Percentiles rank a stretch among this genome's conserved stretches.
Conservation (phyloP, 805 yeast genomes). For the Wickerhamiella shivajii region DNA sequence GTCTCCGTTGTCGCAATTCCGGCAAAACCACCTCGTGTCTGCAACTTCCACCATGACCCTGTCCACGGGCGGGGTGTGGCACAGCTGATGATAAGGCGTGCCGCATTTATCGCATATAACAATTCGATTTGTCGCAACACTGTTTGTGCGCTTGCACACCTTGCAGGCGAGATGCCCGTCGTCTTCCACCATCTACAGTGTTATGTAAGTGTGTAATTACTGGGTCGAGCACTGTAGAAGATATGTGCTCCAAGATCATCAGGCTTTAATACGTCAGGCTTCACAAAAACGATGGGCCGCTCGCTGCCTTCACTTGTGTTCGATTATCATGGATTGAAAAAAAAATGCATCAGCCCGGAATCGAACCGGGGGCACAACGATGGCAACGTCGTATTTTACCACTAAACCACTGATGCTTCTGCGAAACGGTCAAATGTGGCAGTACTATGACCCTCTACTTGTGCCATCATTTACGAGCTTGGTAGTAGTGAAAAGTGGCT, state of each 20-base stretch:
- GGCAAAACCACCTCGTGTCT: conserved; percentile 30
- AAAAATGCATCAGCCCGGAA: conserved; percentile 10
- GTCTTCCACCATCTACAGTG: too few species aligned
- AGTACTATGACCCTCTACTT: too few species aligned
- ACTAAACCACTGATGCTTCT: conserved; percentile 9
- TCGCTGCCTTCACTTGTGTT: too few species aligned
- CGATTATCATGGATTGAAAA: too few species aligned
- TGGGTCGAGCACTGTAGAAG: too few species aligned
- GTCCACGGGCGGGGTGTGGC: conserved; percentile 29
- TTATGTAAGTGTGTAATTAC: too few species aligned
- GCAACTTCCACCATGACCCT: conserved; percentile 27
- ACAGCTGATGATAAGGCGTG: conserved; percentile 28
- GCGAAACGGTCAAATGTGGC: too few species aligned
- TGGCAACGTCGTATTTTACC: conserved; percentile 12
- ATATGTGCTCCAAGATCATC: too few species aligned
- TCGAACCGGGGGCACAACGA: conserved; percentile 12
- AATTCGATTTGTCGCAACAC: conserved; percentile 24
- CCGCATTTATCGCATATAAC: conserved; percentile 30
- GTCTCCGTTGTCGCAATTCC: conserved; percentile 25
- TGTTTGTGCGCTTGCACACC: conserved; percentile 27
- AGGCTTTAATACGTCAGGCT: too few species aligned
- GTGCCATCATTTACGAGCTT: too few species aligned
- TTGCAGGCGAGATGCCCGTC: conserved; percentile 21
- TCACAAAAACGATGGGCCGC: too few species aligned
- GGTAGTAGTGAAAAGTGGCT: too few species aligned